These are phyloP conservation scores for Metarhizium humberi DNA, from an alignment of 2,329 filamentous ascomycete species.

Conservation along the genomic window DNA sequence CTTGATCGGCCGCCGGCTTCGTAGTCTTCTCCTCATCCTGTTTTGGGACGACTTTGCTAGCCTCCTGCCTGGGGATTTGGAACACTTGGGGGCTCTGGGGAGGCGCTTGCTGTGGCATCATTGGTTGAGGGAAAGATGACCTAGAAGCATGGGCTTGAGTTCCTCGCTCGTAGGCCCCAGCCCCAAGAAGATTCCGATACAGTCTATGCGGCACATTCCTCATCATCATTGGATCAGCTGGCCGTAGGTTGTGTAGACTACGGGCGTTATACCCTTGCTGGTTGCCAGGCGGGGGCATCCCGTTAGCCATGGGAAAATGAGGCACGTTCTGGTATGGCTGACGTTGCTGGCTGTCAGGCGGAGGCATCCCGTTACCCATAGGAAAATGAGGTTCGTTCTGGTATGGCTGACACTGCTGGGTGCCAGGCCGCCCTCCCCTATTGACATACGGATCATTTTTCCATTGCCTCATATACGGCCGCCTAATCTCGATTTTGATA, in stretches of 20 bases:
- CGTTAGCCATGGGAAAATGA: not conserved
- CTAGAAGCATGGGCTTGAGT: not conserved
- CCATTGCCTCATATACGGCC: not conserved
- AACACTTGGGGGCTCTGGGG: not conserved
- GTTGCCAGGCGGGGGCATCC: not conserved
- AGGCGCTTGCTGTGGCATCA: not conserved
- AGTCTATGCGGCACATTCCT: not conserved
- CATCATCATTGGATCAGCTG: not conserved
- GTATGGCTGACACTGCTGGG: conserved; percentile 1
- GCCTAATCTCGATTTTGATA: not conserved
- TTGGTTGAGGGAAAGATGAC: not conserved
- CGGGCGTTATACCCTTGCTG: not conserved
- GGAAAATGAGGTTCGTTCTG: too few species aligned
- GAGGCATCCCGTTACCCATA: not conserved
- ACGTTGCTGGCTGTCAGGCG: not conserved
- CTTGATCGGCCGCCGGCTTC: not conserved
- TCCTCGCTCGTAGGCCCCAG: not conserved
- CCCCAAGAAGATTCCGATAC: not conserved
- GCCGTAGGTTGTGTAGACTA: not conserved
- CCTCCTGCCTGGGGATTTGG: not conserved
- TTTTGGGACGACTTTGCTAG: not conserved
- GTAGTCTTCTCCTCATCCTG: not conserved
- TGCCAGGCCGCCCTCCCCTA: not conserved
- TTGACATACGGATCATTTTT: not conserved
- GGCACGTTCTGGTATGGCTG: not conserved